Evolutionary conservation across 805 yeast species (phyloP).

Genomic region (Saccharomycopsis babjevae): DNA sequence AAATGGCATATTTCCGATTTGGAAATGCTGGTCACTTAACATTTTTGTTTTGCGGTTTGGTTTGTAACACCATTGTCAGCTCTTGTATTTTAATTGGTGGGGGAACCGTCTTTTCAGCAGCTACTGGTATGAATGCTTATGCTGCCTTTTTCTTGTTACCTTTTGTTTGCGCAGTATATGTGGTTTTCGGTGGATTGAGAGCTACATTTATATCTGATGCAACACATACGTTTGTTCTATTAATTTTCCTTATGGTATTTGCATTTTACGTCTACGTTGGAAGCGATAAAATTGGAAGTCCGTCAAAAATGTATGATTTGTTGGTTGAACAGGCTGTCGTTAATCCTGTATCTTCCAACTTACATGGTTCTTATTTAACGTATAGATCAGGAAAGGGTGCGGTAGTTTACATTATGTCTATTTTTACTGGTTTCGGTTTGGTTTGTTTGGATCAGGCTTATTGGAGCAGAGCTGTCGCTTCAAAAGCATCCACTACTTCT

Average conservation of each 20-base stretch:
- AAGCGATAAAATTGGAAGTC: conserved; percentile 31
- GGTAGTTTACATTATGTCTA: conserved; percentile 24
- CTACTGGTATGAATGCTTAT: conserved; percentile 35
- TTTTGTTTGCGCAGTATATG: conserved; percentile 39
- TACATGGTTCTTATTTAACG: conserved; percentile 29
- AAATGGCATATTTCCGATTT: conserved; percentile 31
- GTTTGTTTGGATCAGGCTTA: conserved; percentile 33
- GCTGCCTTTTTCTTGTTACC: conserved; percentile 40
- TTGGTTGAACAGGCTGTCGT: conserved; percentile 27
- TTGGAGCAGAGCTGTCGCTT: conserved; percentile 37
- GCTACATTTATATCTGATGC: conserved; percentile 46
- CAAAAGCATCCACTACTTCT: conserved; percentile 26
- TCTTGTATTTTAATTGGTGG: conserved; percentile 37
- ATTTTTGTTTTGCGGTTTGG: conserved; percentile 30
- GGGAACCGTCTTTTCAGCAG: conserved; percentile 31
- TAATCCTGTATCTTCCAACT: conserved; percentile 28
- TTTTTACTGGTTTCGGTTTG: conserved; percentile 28
- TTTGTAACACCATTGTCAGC: conserved; percentile 32
- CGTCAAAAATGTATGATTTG: conserved; percentile 34
- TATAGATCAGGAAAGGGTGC: conserved; percentile 28
- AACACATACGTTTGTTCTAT: conserved; percentile 37
- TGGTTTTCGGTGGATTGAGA: conserved; percentile 41
- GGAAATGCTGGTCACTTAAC: conserved; percentile 33
- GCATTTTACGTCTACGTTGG: conserved; percentile 29
- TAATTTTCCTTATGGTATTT: conserved; percentile 30